These are phyloP conservation scores for Multifurca ochricompacta DNA, from an alignment of 768 basidiomycete genomes.

Conservation along the genomic window DNA sequence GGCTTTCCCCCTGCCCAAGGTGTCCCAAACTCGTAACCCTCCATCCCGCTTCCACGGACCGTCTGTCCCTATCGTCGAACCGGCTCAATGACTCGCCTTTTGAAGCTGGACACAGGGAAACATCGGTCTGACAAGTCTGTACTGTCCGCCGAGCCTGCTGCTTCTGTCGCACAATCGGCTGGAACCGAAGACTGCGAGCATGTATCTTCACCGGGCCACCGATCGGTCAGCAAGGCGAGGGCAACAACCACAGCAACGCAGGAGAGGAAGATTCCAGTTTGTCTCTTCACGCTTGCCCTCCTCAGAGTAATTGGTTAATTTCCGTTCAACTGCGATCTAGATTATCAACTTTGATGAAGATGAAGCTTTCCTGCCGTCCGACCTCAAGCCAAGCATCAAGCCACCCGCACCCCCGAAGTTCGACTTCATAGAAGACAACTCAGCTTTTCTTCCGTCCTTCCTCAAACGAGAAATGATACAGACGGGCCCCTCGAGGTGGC, in stretches of 20 bases:
- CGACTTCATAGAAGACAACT: slow-evolving; percentile 18
- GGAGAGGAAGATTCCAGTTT: slow-evolving; percentile 6
- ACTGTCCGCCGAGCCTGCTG: background rate
- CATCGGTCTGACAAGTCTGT: background rate
- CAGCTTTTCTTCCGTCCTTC: slow-evolving; percentile 13
- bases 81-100: slow-evolving; percentile 1
- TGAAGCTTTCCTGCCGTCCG: slow-evolving; percentile 13
- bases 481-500: slow-evolving; percentile 4
- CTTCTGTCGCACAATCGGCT: background rate
- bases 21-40: slow-evolving; percentile 2
- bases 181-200: slow-evolving; percentile 8
- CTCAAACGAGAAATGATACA: slow-evolving; percentile 17
- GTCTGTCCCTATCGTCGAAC: background rate
- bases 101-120: background rate
- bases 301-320: slow-evolving; percentile 5
- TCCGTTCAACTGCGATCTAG: slow-evolving; percentile 17
- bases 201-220: slow-evolving; percentile 1
- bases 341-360: slow-evolving; percentile 16
- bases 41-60: slow-evolving; percentile 2
- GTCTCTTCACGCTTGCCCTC: slow-evolving; percentile 3
- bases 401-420: slow-evolving; percentile 8
- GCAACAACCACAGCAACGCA: slow-evolving; percentile 1
- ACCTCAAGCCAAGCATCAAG: slow-evolving; percentile 15
- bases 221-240: background rate
- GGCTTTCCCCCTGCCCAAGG: slow-evolving; percentile 13